Base-by-base conservation (phyloP, 306 rosid genomes). In the Boehmeria nivea region DNA sequence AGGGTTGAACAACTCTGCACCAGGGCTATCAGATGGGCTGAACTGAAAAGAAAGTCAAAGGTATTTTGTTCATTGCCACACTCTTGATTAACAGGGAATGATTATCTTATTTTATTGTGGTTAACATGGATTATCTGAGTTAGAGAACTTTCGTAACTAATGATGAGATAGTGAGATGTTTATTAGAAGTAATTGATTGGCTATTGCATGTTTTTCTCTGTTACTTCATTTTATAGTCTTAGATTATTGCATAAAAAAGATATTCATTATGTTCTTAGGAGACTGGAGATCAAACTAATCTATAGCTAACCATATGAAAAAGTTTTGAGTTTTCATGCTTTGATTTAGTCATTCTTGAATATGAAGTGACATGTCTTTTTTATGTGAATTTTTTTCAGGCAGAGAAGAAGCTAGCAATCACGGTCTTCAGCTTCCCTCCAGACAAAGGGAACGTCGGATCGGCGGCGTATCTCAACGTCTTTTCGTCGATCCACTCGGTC, bases 361-460 rank as follows among this genome's bases (percentile, higher is more conserved):
- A 24, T 6, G 38, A 52, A 46, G 65, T 52, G 45, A 50, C 64
- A 51, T 24, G 36, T 40, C 48, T 11, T 54, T 28, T 43, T 64
- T 55, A 60, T 31, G 47, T 64, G 57, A 19, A 40, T 57, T 58
- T 36, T 53, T 33, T 68, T 67, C 89, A 93, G 96, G 78, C 67
- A 15, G 94, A 77, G 75, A 93, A 93, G 79, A 93, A 44, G 75
- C 59, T 87, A 34, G 99, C 99, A 11, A 83, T 93, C 59, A 93
- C 99, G 0, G 94, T 93, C 66, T 93, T 93, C 83, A 93, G 99
- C 66, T 93, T 87, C 79, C 99, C 99, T 23, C 99, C 99, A 16
- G 99, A 93, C 80, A 93, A 93, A 75, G 99, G 99, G 66, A 93
- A 93, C 66, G 94, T 93, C 9, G 99, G 99, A 73, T 86, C 89